These are phyloP conservation scores for Ichthyophthirius multifiliis DNA, from an alignment of 169 alveolate species.

Conservation along the genomic window DNA sequence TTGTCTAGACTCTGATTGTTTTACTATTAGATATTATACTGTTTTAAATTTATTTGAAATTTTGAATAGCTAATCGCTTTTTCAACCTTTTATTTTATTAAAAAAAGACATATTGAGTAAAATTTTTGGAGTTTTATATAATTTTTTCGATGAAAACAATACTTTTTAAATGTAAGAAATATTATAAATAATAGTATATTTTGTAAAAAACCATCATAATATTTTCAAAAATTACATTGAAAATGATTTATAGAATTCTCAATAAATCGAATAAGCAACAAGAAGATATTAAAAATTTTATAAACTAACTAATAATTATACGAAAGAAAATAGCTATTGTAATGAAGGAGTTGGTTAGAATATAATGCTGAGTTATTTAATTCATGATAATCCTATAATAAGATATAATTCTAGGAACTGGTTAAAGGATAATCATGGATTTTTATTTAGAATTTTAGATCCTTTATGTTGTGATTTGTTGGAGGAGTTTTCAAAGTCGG, in stretches of 20 bases:
- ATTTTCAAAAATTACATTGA: not conserved
- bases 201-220: not conserved
- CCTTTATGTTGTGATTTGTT: not conserved
- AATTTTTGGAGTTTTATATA: not conserved
- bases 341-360: conserved; percentile 26
- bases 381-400: conserved; percentile 30
- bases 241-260: not conserved
- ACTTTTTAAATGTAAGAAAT: not conserved
- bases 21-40: not conserved
- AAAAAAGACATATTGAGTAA: not conserved
- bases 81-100: not conserved
- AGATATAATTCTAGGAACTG: conserved; percentile 29
- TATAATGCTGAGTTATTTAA: conserved; percentile 18
- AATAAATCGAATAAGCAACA: not conserved
- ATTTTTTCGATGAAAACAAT: not conserved
- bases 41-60: not conserved
- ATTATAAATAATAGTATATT: not conserved
- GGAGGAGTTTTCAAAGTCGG: not conserved
- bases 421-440: not conserved
- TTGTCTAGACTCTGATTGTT: not conserved
- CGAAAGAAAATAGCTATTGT: not conserved
- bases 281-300: not conserved
- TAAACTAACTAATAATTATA: not conserved
- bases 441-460: not conserved
- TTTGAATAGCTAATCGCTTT: not conserved